Evolutionary conservation across 768 basidiomycete genomes (phyloP), one percentile per base, ranked within the genome.

Genomic region (Mycena pura): DNA sequence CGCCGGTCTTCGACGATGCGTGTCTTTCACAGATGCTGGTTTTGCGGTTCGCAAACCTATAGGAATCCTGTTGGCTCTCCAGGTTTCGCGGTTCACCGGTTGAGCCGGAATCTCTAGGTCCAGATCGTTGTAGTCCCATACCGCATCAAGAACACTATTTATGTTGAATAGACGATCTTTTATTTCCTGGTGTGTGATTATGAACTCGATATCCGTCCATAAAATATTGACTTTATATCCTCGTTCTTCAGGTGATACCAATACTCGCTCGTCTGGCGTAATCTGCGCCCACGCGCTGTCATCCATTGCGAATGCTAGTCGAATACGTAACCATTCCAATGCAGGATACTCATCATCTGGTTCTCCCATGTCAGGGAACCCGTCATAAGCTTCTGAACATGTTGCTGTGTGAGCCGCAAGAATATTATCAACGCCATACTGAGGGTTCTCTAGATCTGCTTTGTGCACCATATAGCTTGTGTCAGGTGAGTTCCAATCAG

Each of bases 401-500:
- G 11, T 21, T 27, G 5, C 17, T 27, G 14, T 19, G 21, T 28
- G 2, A 13, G 13, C 7, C 15, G 34, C 28, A 53, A 31, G n/a
- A 6, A 36, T 25, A 22, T 4, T 3, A 7, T 38, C 39, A 10
- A 60, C 10, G 25, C 15, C 27, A 39, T 34, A 56, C 4, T 32
- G 8, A 3, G 53, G 38, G n/a, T 50, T 28, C 6, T 48, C 43
- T 6, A 62, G 17, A 4, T 62, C 31, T 1, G 2, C 15, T 3
- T 40, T 21, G 19, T 24, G 10, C 10, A 56, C 34, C 29, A 56
- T 32, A 17, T 6, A 60, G 0, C 45, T 38, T 15, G 38, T 14
- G 7, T 24, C 52, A 28, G 60, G 46, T 27, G 11, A 19, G 3
- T 60, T 6, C 59, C 59, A 60, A 17, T 60, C 59, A 1, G 59